Percentiles rank a stretch among this genome's conserved stretches.
phyloP scores from a whole-genome alignment of 2,329 filamentous ascomycete genomes.

The Metarhizium brunneum region DNA sequence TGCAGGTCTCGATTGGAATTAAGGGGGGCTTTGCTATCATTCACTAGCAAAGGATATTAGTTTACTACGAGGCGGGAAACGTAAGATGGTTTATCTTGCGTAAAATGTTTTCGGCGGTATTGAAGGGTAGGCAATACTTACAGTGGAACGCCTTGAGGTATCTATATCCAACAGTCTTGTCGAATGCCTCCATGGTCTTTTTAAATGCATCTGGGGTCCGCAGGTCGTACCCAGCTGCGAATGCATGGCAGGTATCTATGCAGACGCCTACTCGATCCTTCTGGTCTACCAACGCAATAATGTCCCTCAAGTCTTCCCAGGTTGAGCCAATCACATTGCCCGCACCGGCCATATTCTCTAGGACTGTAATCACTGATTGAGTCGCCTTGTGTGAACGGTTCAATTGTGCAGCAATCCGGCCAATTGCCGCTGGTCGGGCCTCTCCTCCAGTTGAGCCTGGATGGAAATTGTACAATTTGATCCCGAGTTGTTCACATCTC shows the following conservation, averaged over 20 bases:
- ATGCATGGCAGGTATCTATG: constrained; percentile 93
- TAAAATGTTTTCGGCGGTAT: background rate
- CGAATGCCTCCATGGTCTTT: constrained; percentile 66
- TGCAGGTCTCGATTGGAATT: constrained; percentile 78
- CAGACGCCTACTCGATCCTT: constrained; percentile 85
- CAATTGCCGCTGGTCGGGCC: constrained; percentile 59
- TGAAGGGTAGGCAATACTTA: constrained; percentile 13
- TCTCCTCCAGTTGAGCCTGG: constrained; percentile 72
- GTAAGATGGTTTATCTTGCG: background rate
- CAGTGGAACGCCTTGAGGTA: constrained; percentile 78
- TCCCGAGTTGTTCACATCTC: constrained; percentile 78
- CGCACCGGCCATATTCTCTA: constrained; percentile 92
- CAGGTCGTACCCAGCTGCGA: constrained; percentile 88
- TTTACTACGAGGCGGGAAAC: background rate
- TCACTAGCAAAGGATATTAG: constrained; percentile 38
- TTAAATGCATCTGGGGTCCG: constrained; percentile 65
- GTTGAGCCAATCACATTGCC: constrained; percentile 80
- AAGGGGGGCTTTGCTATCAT: constrained; percentile 90
- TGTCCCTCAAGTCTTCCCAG: constrained; percentile 78
- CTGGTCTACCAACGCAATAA: constrained; percentile 71
- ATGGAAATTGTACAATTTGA: constrained; percentile 95
- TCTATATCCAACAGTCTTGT: constrained; percentile 62
- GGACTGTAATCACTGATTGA: constrained; percentile 64
- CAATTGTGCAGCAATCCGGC: constrained; percentile 70
- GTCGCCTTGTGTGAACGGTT: constrained; percentile 76